Base-by-base conservation (phyloP, 2,329 filamentous ascomycete species). In the Neonectria magnoliae region DNA sequence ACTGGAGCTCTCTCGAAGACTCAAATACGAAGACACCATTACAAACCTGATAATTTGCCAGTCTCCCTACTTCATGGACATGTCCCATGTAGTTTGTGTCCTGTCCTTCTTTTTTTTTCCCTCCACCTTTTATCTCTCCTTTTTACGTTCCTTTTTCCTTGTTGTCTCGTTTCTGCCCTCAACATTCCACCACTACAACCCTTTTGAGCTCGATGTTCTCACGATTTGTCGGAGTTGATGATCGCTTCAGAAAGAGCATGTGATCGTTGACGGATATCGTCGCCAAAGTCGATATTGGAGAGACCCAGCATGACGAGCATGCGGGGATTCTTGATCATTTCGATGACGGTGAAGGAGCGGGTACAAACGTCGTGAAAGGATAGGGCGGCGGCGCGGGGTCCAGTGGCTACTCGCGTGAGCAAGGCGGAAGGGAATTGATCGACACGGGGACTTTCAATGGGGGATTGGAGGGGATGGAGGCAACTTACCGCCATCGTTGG, bases 231-330 rank as follows among this genome's bases (percentile, higher is more conserved):
- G 42, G 60, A 48, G 18, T 63, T 50, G 42, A 61, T 47, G 31
- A 72, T 25, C 14, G 70, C 65, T 7, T 77, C 71, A 18, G 64
- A 53, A 20, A 78, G 70, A 1, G 70, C 76, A 62, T 67, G 65
- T 20, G 75, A 70, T 64, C 69, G 73, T n/a, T 66, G 53, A 56
- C 65, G 69, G 47, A 80, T 65, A 27, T 73, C 64, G 14, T 71
- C 68, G 22, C 76, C 72, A 52, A 77, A 75, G 36, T 79, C 73
- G 22, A 77, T 57, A 22, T 65, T 63, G 11, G 71, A 65, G 18
- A 79, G 67, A 16, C 78, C 78, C 57, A 80, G 75, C 72, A 77
- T 74, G 45, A 66, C 64, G 25, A 80, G 66, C 71, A 77, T 73
- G 45, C 64, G 67, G 2, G 73, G 72, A 14, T 73, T 72, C 22